phyloP scores from a whole-genome alignment of 78 protist species.

The Bodo saltans region DNA sequence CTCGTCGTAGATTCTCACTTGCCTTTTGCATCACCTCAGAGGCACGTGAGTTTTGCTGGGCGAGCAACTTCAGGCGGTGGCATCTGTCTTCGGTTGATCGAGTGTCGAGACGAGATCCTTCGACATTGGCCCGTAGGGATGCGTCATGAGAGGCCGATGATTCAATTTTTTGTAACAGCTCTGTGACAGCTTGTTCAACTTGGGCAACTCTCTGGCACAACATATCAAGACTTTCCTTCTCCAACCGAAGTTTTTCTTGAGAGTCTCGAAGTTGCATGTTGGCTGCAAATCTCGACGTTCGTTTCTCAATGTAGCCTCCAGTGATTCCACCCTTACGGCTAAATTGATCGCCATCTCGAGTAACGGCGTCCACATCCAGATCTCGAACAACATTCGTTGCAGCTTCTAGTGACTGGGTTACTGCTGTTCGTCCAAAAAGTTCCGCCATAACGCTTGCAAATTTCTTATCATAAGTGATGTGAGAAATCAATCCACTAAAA shows the following conservation, averaged over 20 bases:
- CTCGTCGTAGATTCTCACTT: too few species aligned
- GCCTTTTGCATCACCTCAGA: too few species aligned
- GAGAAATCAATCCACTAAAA: background rate
- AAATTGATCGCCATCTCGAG: conserved; percentile 84
- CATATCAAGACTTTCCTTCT: background rate
- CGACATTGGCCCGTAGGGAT: too few species aligned
- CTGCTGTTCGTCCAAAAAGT: conserved; percentile 72
- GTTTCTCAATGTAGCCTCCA: conserved; percentile 85
- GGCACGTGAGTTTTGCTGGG: too few species aligned
- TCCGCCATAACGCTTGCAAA: conserved; percentile 40
- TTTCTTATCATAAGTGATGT: background rate
- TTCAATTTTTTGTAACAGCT: background rate
- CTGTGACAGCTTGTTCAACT: conserved; percentile 3
- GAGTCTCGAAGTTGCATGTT: background rate
- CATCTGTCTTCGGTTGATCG: too few species aligned
- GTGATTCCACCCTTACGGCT: conserved; percentile 77
- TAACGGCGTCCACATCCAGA: conserved; percentile 67
- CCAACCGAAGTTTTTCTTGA: background rate
- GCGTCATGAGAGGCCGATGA: conserved; percentile 1
- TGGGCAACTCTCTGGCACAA: background rate
- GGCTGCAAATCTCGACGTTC: conserved; percentile 25
- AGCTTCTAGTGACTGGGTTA: conserved; percentile 55
- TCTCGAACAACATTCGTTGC: conserved; percentile 46
- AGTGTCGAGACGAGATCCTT: too few species aligned
- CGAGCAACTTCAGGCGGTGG: too few species aligned